Percentiles rank a stretch among this genome's conserved stretches.
These are phyloP conservation scores for Fragaria vesca DNA, from an alignment of 306 rosid species.

Conservation along the genomic window DNA sequence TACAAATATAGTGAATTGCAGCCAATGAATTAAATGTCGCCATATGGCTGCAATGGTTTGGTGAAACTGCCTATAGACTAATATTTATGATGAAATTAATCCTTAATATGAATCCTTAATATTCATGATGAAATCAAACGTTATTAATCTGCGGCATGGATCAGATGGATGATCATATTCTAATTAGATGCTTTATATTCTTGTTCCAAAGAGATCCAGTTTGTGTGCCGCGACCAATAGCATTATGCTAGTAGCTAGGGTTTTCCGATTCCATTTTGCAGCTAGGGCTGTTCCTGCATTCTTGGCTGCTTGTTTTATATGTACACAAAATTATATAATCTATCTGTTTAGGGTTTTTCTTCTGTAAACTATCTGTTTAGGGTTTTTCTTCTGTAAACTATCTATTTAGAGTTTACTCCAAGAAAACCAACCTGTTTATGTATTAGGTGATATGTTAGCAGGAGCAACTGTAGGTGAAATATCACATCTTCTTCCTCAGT, in stretches of 20 bases:
- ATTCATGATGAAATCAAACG: no score
- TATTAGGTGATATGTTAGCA: neutral
- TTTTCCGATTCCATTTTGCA: no score
- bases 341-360: neutral
- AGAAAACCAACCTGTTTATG: neutral
- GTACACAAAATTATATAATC: neutral
- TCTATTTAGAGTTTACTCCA: neutral
- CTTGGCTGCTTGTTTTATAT: neutral
- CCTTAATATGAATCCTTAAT: no score
- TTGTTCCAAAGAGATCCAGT: neutral
- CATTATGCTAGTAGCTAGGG: no score
- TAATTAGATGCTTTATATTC: neutral
- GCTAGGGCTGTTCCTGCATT: no score
- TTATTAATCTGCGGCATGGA: no score
- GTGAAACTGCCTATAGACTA: neutral
- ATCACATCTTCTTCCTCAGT: neutral
- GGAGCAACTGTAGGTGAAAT: neutral
- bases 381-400: neutral
- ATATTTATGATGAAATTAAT: no score
- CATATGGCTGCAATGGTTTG: neutral
- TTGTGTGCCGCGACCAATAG: no score
- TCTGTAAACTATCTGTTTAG: neutral
- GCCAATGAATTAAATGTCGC: neutral
- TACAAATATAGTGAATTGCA: neutral
- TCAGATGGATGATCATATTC: no score